Evolutionary conservation across 768 basidiomycete genomes (phyloP), one percentile per base, ranked within the genome.

Genomic region (Boletus fagicola): DNA sequence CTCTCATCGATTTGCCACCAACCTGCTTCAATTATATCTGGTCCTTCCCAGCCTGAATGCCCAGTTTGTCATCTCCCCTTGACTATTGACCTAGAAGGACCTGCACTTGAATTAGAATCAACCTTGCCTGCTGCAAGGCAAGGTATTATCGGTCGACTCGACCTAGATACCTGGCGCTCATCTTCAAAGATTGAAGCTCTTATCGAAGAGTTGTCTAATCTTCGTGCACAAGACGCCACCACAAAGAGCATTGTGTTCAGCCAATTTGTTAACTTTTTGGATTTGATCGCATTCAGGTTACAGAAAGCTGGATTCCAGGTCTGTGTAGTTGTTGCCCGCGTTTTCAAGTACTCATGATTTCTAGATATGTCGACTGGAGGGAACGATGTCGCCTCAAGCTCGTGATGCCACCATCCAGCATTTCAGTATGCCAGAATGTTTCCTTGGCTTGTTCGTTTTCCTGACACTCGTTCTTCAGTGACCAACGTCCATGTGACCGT

Each of bases 151-250:
- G 92, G 92, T 28, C 85, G 95, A 11, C 78, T 99, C 24, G 84
- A 98, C 68, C 76, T 98, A 18, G 85, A 92, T 62, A 86, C 84
- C 46, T 97, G 94, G 93, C 83, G 93, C 48, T 96, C 94, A 1
- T 95, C 92, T n/a, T 87, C 94, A 5, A 99, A 98, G 78, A 92
- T 98, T 43, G 97, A 99, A 70, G 95, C 96, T 2, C 80, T 99
- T 5, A 78, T 98, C 4, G 97, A 99, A 72, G 97, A 99, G 74
- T 74, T 99, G 52, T 85, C 82, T 66, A 93, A 92, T 70, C 79
- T 97, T 40, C 80, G 94, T 36, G 71, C 79, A 59, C 83, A 94
- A 67, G 92, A 98, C 69, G 80, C 88, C 30, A 96, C 94, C 12
- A 94, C 92, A 33, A 99, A 99, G 77, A 94, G 91, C 72, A 83